Evolutionary conservation across 83 land plant species (phyloP).

Genomic region (Diphasiastrum complanatum): DNA sequence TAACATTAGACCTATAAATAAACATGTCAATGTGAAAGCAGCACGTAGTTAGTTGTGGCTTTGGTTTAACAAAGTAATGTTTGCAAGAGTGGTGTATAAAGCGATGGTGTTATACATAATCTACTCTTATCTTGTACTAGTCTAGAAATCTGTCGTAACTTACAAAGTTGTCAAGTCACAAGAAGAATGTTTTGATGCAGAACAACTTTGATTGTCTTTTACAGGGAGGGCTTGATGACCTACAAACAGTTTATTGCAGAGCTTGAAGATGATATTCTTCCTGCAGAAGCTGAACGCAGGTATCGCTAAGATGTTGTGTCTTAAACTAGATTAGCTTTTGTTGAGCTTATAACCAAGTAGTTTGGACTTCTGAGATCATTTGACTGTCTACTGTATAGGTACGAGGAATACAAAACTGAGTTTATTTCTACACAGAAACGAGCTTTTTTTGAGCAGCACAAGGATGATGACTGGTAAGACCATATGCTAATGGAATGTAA

Average conservation of each 20-base stretch:
- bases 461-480: conserved; percentile 97
- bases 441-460: conserved; percentile 81
- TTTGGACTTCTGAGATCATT: neutral
- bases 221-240: conserved; percentile 96
- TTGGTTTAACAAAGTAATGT: too few relatives aligned
- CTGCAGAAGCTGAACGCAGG: conserved; percentile 98
- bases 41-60: too few relatives aligned
- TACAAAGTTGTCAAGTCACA: neutral
- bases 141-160: neutral
- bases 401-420: conserved; percentile 90
- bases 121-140: too few relatives aligned
- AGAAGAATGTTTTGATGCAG: neutral
- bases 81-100: too few relatives aligned
- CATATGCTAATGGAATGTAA: too few relatives aligned
- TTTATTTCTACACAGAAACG: conserved; percentile 84
- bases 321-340: neutral
- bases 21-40: too few relatives aligned
- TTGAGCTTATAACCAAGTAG: neutral
- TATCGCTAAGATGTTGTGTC: conserved; percentile 13
- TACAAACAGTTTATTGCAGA: conserved; percentile 96
- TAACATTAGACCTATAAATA: too few relatives aligned
- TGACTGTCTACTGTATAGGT: conserved; percentile 40
- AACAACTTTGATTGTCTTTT: neutral
- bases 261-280: conserved; percentile 95
- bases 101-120: too few relatives aligned